Conservation (phyloP, 352 stramenopile genomes). For the Phytophthora hibernalis region DNA sequence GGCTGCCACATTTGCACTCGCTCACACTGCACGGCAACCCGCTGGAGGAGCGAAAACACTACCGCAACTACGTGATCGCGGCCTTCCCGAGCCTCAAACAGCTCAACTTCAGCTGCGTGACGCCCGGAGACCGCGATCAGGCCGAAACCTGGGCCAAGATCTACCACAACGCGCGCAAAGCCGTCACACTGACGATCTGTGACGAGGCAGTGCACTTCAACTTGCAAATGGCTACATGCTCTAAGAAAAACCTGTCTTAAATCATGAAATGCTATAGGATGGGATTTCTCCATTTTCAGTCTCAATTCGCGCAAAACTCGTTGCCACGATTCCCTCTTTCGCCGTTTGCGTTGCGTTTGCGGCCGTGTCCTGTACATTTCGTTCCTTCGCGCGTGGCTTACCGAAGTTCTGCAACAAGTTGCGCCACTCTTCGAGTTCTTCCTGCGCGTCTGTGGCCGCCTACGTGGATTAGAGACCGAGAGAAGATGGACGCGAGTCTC, state of each 20-base stretch:
- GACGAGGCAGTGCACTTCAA: conserved; percentile 6
- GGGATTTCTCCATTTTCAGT: not conserved
- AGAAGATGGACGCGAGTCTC: conserved; percentile 59
- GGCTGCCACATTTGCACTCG: conserved; percentile 61
- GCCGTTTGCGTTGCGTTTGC: conserved; percentile 30
- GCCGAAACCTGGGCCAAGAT: conserved; percentile 76
- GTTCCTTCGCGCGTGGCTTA: conserved; percentile 40
- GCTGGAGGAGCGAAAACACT: conserved; percentile 89
- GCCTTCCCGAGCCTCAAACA: conserved; percentile 69
- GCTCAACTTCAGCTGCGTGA: conserved; percentile 83
- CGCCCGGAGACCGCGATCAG: conserved; percentile 65
- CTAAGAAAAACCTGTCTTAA: not conserved
- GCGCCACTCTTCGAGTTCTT: conserved; percentile 38
- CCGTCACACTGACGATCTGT: conserved; percentile 19
- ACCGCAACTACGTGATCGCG: conserved; percentile 83
- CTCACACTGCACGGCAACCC: conserved; percentile 87
- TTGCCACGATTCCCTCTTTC: conserved; percentile 30
- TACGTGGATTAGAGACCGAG: conserved; percentile 25
- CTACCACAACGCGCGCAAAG: conserved; percentile 56
- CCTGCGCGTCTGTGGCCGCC: conserved; percentile 24
- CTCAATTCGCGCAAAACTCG: not conserved
- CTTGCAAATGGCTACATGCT: not conserved
- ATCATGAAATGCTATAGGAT: not conserved
- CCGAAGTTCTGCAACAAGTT: conserved; percentile 28
- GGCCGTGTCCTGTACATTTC: conserved; percentile 44